A percentile compares a stretch with the other conserved stretches of the same genome.
These are phyloP conservation scores for Candida odintsovae DNA, from an alignment of 805 yeast species.

Conservation along the genomic window DNA sequence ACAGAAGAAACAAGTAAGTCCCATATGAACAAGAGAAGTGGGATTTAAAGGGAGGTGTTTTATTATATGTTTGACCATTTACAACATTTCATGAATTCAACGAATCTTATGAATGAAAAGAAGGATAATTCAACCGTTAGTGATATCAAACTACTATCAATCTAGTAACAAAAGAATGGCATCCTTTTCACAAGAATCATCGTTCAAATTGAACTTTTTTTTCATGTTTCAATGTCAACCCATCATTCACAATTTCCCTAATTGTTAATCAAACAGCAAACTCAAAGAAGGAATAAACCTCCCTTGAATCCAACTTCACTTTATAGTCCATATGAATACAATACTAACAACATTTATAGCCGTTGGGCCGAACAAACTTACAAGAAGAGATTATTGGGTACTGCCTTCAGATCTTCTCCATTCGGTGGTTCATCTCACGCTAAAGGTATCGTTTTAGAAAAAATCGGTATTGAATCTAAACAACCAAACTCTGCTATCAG, in stretches of 20 bases:
- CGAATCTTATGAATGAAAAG: too few species aligned
- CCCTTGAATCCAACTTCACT: not conserved
- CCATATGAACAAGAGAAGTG: not conserved
- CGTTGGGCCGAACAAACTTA: conserved; percentile 99
- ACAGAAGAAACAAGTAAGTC: conserved; percentile 93
- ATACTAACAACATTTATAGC: conserved; percentile 31
- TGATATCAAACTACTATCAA: too few species aligned
- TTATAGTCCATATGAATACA: not conserved
- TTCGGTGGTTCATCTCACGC: conserved; percentile 99
- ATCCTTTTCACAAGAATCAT: too few species aligned
- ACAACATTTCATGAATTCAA: too few species aligned
- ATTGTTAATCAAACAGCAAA: too few species aligned
- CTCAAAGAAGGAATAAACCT: not conserved
- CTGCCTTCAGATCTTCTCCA: conserved; percentile 99
- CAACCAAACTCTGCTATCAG: conserved; percentile 99
- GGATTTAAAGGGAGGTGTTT: not conserved
- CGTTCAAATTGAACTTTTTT: too few species aligned
- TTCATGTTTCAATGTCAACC: too few species aligned
- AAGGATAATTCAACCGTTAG: too few species aligned
- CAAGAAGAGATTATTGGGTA: conserved; percentile 98
- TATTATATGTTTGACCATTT: too few species aligned
- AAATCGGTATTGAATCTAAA: conserved; percentile 99
- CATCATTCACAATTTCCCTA: too few species aligned
- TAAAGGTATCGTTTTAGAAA: conserved; percentile 99
- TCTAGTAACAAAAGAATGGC: too few species aligned